Percentiles rank a stretch among this genome's conserved stretches.
Evolutionary conservation across 1,284 basidiomycete genomes (phyloP).

Genomic region (Fomitopsis palustris): DNA sequence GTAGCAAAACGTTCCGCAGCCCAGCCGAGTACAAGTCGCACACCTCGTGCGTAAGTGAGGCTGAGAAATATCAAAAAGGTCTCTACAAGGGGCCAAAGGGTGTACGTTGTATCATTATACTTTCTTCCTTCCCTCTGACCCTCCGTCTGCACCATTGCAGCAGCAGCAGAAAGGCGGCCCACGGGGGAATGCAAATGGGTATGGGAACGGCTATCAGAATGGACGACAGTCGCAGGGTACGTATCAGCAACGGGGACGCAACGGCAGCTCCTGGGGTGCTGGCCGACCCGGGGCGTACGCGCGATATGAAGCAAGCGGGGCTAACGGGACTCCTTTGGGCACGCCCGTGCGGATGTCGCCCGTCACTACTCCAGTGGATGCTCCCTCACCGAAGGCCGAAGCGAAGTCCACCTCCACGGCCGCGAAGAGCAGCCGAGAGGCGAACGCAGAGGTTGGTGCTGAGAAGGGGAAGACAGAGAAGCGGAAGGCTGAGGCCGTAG

Average conservation of each 20-base stretch:
- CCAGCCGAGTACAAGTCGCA: slow-evolving; percentile 79
- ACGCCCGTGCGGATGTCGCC: slow-evolving; percentile 53
- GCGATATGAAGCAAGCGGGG: slow-evolving; percentile 47
- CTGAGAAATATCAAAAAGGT: slow-evolving; percentile 87
- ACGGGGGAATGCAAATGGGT: slow-evolving; percentile 7
- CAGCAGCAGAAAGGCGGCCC: slow-evolving; percentile 20
- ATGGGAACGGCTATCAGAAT: slow-evolving; percentile 6
- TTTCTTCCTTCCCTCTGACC: not conserved
- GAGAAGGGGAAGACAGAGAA: slow-evolving; percentile 25
- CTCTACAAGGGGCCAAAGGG: slow-evolving; percentile 78
- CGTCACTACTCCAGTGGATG: slow-evolving; percentile 15
- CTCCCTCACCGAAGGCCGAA: not conserved
- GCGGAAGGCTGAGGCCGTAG: slow-evolving; percentile 7
- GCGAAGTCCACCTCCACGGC: not conserved
- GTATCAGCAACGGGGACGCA: slow-evolving; percentile 25
- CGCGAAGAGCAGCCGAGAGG: not conserved
- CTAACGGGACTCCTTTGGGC: slow-evolving; percentile 67
- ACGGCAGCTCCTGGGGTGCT: slow-evolving; percentile 13
- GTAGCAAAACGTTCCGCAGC: slow-evolving; percentile 74
- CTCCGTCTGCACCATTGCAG: not conserved
- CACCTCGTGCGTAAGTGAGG: slow-evolving; percentile 84
- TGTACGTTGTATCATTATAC: slow-evolving; percentile 13
- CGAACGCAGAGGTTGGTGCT: slow-evolving; percentile 8
- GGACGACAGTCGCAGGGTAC: slow-evolving; percentile 17
- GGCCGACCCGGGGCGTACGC: slow-evolving; percentile 16